These are phyloP conservation scores for Pisolithus microcarpus DNA, from an alignment of 768 basidiomycete genomes.

Conservation along the genomic window DNA sequence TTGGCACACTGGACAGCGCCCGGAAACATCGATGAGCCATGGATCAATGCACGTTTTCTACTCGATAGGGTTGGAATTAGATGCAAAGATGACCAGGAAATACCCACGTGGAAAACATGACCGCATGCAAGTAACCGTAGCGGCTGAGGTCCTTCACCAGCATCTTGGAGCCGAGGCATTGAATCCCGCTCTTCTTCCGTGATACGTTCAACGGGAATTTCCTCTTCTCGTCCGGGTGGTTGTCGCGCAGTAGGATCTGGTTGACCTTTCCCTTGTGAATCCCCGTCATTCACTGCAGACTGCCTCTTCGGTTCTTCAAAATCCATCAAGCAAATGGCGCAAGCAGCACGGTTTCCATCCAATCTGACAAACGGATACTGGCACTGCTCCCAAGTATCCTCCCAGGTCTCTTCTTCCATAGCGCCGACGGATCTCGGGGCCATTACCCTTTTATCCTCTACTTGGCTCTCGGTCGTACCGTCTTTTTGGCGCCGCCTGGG, in stretches of 20 bases:
- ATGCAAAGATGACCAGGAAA: not conserved
- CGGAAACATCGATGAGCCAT: conserved; percentile 80
- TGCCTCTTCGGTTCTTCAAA: conserved; percentile 63
- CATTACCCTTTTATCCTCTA: conserved; percentile 13
- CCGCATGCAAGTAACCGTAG: conserved; percentile 70
- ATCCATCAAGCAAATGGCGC: conserved; percentile 80
- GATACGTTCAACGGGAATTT: conserved; percentile 29
- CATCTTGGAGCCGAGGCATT: conserved; percentile 54
- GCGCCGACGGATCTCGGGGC: conserved; percentile 8
- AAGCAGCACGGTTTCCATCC: conserved; percentile 76
- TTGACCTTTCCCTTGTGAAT: conserved; percentile 19
- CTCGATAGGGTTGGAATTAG: conserved; percentile 2
- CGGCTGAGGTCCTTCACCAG: conserved; percentile 70
- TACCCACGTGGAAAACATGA: conserved; percentile 84
- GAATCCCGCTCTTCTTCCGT: conserved; percentile 36
- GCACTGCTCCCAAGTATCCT: conserved; percentile 69
- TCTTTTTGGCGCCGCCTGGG: conserved; percentile 24
- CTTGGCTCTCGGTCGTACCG: conserved; percentile 7
- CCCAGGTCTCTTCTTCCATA: conserved; percentile 50
- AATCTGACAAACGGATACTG: conserved; percentile 78
- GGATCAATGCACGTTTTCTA: conserved; percentile 87
- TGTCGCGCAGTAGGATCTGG: conserved; percentile 6
- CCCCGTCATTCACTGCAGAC: conserved; percentile 19
- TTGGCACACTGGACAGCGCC: conserved; percentile 85
- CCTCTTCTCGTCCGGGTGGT: conserved; percentile 13